Conservation (phyloP, 805 yeast genomes). For the Candida montana region DNA sequence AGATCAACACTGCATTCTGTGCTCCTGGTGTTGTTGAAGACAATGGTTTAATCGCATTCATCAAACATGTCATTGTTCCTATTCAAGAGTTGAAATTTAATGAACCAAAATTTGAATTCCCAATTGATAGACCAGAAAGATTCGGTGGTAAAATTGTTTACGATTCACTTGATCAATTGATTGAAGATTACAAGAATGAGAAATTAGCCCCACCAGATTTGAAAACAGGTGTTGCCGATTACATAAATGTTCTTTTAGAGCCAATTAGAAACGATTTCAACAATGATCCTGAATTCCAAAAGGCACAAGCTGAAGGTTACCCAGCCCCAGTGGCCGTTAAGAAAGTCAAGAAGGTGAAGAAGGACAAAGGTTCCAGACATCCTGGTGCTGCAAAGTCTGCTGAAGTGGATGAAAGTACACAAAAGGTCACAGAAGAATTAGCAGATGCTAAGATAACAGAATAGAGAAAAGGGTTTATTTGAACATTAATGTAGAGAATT, state of each 20-base stretch:
- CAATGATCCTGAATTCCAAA: slow-evolving; percentile 64
- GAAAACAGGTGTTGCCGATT: slow-evolving; percentile 85
- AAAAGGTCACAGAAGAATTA: slow-evolving; percentile 24
- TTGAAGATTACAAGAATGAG: slow-evolving; percentile 65
- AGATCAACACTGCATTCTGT: slow-evolving; percentile 88
- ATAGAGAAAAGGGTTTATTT: slow-evolving; percentile 6
- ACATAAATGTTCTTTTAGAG: slow-evolving; percentile 71
- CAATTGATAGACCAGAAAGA: slow-evolving; percentile 88
- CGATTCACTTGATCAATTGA: slow-evolving; percentile 60
- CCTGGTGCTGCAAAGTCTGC: slow-evolving; percentile 54
- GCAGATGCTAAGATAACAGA: slow-evolving; percentile 29
- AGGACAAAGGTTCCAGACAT: slow-evolving; percentile 85
- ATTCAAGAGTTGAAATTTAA: slow-evolving; percentile 71
- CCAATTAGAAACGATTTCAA: slow-evolving; percentile 76
- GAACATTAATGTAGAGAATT: too few relatives aligned
- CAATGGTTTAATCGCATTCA: slow-evolving; percentile 84
- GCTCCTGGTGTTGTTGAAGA: slow-evolving; percentile 91
- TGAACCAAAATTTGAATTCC: slow-evolving; percentile 55
- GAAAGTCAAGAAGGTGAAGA: slow-evolving; percentile 68
- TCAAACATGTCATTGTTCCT: slow-evolving; percentile 81
- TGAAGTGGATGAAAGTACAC: slow-evolving; percentile 25
- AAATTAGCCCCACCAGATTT: slow-evolving; percentile 89
- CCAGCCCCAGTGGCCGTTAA: slow-evolving; percentile 65
- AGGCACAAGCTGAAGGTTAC: slow-evolving; percentile 73
- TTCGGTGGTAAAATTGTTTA: slow-evolving; percentile 91